These are phyloP conservation scores for Triticum timopheevii DNA, from an alignment of 176 grass and related monocot species.

Conservation along the genomic window DNA sequence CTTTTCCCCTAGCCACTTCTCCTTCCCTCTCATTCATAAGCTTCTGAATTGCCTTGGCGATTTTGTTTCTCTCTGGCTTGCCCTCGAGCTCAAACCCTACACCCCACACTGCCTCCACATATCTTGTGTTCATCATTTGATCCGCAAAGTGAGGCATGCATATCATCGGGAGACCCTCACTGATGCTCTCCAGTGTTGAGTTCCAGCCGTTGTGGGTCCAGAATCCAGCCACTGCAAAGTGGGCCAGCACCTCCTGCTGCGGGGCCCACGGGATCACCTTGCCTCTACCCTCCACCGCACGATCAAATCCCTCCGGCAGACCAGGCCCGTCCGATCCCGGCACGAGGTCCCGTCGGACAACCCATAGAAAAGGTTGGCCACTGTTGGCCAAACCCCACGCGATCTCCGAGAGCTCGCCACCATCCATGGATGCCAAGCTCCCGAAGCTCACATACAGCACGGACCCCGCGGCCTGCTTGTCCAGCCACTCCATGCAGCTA, in stretches of 20 bases:
- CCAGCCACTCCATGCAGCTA: slow-evolving; percentile 35
- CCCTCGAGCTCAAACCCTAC: slow-evolving; percentile 38
- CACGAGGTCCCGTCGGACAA: slow-evolving; percentile 11
- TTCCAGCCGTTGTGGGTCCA: slow-evolving; percentile 48
- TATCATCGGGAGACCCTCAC: slow-evolving; percentile 32
- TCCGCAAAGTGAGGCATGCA: slow-evolving; percentile 26
- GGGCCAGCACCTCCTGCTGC: slow-evolving; percentile 34
- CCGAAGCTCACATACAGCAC: slow-evolving; percentile 52
- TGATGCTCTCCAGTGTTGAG: slow-evolving; percentile 28
- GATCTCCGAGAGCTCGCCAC: slow-evolving; percentile 12
- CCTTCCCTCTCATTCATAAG: slow-evolving; percentile 31
- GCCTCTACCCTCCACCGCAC: background rate
- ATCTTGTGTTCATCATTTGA: slow-evolving; percentile 41
- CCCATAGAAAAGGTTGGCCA: slow-evolving; percentile 35
- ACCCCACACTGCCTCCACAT: slow-evolving; percentile 1
- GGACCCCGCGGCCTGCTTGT: background rate
- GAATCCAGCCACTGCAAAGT: slow-evolving; percentile 25
- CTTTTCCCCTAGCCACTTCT: background rate
- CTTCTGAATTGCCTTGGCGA: background rate
- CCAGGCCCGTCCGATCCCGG: background rate
- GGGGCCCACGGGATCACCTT: slow-evolving; percentile 46
- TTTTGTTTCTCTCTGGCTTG: background rate
- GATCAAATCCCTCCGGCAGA: background rate
- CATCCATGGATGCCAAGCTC: slow-evolving; percentile 16
- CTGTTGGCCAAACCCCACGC: slow-evolving; percentile 18